phyloP scores from a whole-genome alignment of 495 filamentous ascomycete species.

The Penicillium taxi region DNA sequence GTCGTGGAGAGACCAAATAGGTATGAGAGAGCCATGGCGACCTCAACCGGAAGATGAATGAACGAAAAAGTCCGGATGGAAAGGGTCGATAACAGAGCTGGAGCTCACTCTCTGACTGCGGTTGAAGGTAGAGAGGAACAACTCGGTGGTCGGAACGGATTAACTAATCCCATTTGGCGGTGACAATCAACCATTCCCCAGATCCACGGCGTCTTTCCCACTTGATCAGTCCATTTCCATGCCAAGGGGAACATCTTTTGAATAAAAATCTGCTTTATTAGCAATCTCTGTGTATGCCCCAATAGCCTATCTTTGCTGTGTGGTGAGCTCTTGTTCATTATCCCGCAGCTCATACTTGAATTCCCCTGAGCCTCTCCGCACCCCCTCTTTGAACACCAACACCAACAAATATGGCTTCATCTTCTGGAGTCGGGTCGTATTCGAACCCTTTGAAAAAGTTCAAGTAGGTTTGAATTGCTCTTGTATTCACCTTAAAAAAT shows the following conservation, averaged over 20 bases:
- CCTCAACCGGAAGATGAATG: constrained; percentile 22
- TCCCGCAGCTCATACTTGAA: constrained; percentile 3
- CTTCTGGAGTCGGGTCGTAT: constrained; percentile 70
- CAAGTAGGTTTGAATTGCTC: constrained; percentile 55
- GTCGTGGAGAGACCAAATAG: constrained; percentile 60
- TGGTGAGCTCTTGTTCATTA: constrained; percentile 1
- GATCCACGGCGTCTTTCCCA: constrained; percentile 14
- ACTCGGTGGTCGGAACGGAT: constrained; percentile 26
- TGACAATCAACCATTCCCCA: constrained; percentile 20
- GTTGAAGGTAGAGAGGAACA: constrained; percentile 15
- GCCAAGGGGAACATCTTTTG: constrained; percentile 2
- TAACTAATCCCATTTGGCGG: constrained; percentile 19
- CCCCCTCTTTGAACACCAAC: constrained; percentile 12
- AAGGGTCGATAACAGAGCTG: constrained; percentile 15
- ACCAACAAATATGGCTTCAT: constrained; percentile 44
- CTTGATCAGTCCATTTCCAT: constrained; percentile 8
- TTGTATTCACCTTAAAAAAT: background rate
- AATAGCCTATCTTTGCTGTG: constrained; percentile 1
- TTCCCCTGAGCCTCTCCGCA: constrained; percentile 16
- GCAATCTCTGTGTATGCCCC: constrained; percentile 1
- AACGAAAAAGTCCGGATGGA: constrained; percentile 16
- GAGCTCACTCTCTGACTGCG: constrained; percentile 8
- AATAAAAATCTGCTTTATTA: background rate
- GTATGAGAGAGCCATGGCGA: constrained; percentile 52
- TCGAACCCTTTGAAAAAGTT: constrained; percentile 99